phyloP scores from a whole-genome alignment of 2,329 filamentous ascomycete genomes.

The Coleophoma crateriformis region DNA sequence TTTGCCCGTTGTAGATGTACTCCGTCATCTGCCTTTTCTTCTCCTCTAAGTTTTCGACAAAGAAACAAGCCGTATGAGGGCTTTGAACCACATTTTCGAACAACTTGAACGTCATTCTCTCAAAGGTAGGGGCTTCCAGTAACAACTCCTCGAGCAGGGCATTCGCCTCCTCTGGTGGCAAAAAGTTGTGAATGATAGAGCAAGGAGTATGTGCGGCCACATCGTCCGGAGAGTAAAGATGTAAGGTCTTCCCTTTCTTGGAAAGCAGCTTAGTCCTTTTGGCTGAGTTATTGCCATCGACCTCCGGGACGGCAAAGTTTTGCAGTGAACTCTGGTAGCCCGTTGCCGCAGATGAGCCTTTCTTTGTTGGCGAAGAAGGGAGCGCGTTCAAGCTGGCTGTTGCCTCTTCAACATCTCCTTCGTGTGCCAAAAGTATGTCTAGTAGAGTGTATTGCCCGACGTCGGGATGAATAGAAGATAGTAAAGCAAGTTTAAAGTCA shows the following conservation, averaged over 20 bases:
- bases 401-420: slow-evolving; percentile 69
- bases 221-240: slow-evolving; percentile 76
- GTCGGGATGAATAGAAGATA: slow-evolving; percentile 70
- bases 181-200: slow-evolving; percentile 87
- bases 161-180: slow-evolving; percentile 67
- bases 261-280: slow-evolving; percentile 51
- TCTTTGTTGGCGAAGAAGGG: slow-evolving; percentile 19
- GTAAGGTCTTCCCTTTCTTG: slow-evolving; percentile 75
- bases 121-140: slow-evolving; percentile 65
- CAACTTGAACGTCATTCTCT: slow-evolving; percentile 70
- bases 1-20: slow-evolving; percentile 80
- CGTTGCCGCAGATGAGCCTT: slow-evolving; percentile 11
- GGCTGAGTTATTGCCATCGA: slow-evolving; percentile 6
- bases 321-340: slow-evolving; percentile 61
- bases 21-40: slow-evolving; percentile 65
- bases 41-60: slow-evolving; percentile 70
- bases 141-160: slow-evolving; percentile 71
- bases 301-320: slow-evolving; percentile 33
- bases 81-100: slow-evolving; percentile 84
- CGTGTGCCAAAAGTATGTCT: slow-evolving; percentile 70
- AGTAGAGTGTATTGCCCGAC: slow-evolving; percentile 63
- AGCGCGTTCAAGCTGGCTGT: slow-evolving; percentile 44
- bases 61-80: slow-evolving; percentile 80
- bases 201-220: slow-evolving; percentile 82
- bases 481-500: slow-evolving; percentile 79